phyloP scores from a whole-genome alignment of 805 yeast species.

The Candida mattraensis region DNA sequence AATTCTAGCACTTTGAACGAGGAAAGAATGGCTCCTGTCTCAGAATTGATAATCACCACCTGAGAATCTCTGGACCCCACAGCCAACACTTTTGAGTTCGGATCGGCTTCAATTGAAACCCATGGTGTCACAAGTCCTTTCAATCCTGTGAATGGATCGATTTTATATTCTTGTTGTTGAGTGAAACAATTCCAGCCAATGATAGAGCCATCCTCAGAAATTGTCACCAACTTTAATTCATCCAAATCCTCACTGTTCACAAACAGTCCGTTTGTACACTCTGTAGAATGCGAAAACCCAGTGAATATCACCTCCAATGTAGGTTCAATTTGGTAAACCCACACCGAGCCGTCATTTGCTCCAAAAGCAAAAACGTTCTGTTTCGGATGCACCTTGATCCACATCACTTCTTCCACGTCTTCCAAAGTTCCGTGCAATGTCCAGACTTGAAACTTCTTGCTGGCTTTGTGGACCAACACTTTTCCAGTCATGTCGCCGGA shows the following conservation, averaged over 20 bases:
- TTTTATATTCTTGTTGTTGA: conserved; percentile 64
- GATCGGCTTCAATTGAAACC: conserved; percentile 66
- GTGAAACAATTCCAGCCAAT: conserved; percentile 90
- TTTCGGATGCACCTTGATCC: conserved; percentile 79
- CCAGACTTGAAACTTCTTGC: conserved; percentile 85
- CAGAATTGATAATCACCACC: conserved; percentile 73
- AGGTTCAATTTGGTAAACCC: conserved; percentile 81
- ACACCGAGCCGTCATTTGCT: conserved; percentile 87
- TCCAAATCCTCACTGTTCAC: conserved; percentile 58
- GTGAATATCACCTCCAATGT: conserved; percentile 69
- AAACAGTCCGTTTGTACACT: conserved; percentile 80
- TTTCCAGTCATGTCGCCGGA: conserved; percentile 97
- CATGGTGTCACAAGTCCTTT: conserved; percentile 82
- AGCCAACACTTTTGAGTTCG: conserved; percentile 55
- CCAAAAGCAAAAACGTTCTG: conserved; percentile 86
- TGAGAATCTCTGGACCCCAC: conserved; percentile 89
- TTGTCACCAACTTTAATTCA: conserved; percentile 64
- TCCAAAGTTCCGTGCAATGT: conserved; percentile 63
- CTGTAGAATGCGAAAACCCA: conserved; percentile 77
- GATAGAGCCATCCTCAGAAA: conserved; percentile 82
- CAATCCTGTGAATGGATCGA: conserved; percentile 58
- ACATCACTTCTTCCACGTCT: conserved; percentile 87
- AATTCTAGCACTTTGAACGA: conserved; percentile 63
- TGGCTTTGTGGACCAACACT: conserved; percentile 67
- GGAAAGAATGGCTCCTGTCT: conserved; percentile 69